Evolutionary conservation across 225 moss, liverwort and hornwort genomes (phyloP), one percentile per base, ranked within the genome.

Genomic region (Pleurozium schreberi): DNA sequence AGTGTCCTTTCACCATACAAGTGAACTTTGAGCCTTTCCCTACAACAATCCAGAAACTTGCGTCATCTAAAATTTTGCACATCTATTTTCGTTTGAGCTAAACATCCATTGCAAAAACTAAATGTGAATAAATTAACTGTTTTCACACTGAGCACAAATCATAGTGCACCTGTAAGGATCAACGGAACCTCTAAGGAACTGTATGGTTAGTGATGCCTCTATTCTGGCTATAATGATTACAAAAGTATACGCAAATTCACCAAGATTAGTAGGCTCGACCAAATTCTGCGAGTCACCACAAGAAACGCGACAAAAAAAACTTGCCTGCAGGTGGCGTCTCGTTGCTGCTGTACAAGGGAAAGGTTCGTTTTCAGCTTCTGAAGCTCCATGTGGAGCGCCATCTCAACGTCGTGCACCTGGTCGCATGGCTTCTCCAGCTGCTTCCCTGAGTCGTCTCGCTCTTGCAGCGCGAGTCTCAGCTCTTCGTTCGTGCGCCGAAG

Each of bases 401-500:
- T 87, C 45, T 93, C 93, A 50, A 85, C 65, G n/a, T 89, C 88
- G 84, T 61, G 84, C 22, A 85, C 92, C 58, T 90, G 85, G 64
- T 93, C 90, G 59, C 89, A 90, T 47, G 87, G 85, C 31, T 87
- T 88, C 36, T 89, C 82, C 53, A 89, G 33, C 77, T 90, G 86
- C 64, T 88, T 88, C 50, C 84, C 88, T 5, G 75, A 78, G 27
- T 78, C 87, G 33, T 92, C 90, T 34, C 82, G 78, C n/a, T 69
- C 71, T 82, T 71, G 89, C 18, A 89, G 75, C 4, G 73, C 85
- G 21, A 66, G 36, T 38, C 65, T 77, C 59, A 93, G 89, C 84
- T 87, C 90, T 28, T 87, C 85, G 27, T 18, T 77, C 42, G 92
- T 92, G 71, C 91, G 93, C 40, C 89, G 91, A 27, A 93, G 87